Evolutionary conservation across 2,329 filamentous ascomycete species (phyloP).

Genomic region (Bipolaris bicolor): DNA sequence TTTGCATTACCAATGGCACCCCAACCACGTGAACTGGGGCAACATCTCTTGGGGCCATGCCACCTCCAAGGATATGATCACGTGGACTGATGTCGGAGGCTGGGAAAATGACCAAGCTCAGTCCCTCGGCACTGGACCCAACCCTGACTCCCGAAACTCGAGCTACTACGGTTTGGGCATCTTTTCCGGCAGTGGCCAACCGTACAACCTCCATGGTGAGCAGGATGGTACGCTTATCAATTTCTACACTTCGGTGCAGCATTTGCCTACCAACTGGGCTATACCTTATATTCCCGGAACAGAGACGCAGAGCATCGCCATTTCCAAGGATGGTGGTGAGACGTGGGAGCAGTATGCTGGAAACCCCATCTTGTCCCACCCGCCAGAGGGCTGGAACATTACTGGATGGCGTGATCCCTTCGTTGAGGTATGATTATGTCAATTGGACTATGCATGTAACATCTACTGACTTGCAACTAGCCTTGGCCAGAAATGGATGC

Average conservation of each 20-base stretch:
- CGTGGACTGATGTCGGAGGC: conserved; percentile 53
- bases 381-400: conserved; percentile 54
- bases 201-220: conserved; percentile 56
- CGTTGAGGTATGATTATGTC: conserved; percentile 21
- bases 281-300: conserved; percentile 53
- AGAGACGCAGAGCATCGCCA: conserved; percentile 55
- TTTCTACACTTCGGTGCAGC: conserved; percentile 57
- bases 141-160: conserved; percentile 36
- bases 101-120: conserved; percentile 55
- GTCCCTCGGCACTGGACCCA: conserved; percentile 49
- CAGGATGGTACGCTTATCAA: conserved; percentile 54
- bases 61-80: conserved; percentile 57
- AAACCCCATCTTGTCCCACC: conserved; percentile 54
- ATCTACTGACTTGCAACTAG: conserved; percentile 43
- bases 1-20: conserved; percentile 61
- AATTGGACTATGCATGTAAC: not conserved
- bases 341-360: conserved; percentile 56
- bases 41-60: conserved; percentile 57
- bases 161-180: conserved; percentile 60
- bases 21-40: conserved; percentile 56
- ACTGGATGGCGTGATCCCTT: conserved; percentile 47
- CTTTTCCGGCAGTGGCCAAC: conserved; percentile 59
- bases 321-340: conserved; percentile 54
- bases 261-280: conserved; percentile 55
- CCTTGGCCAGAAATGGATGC: conserved; percentile 53